phyloP scores from a whole-genome alignment of 768 basidiomycete species.

The Kwoniella shandongensis region DNA sequence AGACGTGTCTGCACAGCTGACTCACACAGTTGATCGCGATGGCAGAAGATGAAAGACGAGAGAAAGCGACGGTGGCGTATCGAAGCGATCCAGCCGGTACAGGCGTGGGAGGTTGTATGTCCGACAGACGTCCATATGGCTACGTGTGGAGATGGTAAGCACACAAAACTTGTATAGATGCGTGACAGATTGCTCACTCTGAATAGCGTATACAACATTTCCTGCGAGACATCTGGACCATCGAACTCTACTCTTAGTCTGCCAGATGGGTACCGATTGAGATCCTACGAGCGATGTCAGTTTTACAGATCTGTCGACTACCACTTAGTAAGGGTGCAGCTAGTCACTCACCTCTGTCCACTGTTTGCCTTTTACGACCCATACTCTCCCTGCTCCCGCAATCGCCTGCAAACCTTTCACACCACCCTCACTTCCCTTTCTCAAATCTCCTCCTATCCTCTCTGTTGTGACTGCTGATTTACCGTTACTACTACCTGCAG shows the following conservation, averaged over 20 bases:
- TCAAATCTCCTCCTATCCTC: slow-evolving; percentile 19
- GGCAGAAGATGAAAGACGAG: slow-evolving; percentile 66
- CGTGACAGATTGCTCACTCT: slow-evolving; percentile 60
- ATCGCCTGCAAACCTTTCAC: slow-evolving; percentile 29
- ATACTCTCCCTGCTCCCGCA: slow-evolving; percentile 46
- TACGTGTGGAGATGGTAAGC: slow-evolving; percentile 45
- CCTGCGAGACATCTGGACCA: slow-evolving; percentile 81
- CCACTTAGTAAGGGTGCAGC: too few species aligned
- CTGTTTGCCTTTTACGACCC: slow-evolving; percentile 52
- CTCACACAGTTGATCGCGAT: slow-evolving; percentile 74
- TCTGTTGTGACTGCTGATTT: slow-evolving; percentile 15
- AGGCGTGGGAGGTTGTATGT: slow-evolving; percentile 64
- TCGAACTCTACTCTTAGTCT: slow-evolving; percentile 78
- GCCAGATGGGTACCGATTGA: slow-evolving; percentile 74
- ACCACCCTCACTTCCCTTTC: slow-evolving; percentile 37
- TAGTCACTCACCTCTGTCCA: slow-evolving; percentile 51
- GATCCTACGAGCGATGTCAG: slow-evolving; percentile 61
- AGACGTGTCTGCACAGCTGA: not conserved
- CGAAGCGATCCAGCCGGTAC: slow-evolving; percentile 69
- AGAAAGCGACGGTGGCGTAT: slow-evolving; percentile 65
- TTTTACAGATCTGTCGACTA: slow-evolving; percentile 6
- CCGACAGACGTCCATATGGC: slow-evolving; percentile 78
- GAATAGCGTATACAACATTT: slow-evolving; percentile 72
- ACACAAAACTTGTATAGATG: not conserved
- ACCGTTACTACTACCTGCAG: not conserved